A percentile compares a stretch with the other conserved stretches of the same genome.
These are phyloP conservation scores for Persicaria maculosa DNA, from an alignment of 148 eudicot species.

Conservation along the genomic window DNA sequence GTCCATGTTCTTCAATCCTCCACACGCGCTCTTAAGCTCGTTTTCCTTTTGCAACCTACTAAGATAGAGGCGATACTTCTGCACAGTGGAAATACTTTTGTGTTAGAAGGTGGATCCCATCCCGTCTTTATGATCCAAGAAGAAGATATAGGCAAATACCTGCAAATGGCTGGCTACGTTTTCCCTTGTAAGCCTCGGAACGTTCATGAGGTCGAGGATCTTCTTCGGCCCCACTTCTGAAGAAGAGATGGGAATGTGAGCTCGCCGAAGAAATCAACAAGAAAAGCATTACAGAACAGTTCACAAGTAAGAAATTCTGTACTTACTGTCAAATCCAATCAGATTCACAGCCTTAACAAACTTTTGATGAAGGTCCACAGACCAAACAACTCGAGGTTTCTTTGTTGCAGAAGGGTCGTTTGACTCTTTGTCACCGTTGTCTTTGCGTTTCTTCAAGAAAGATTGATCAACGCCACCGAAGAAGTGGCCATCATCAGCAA, in stretches of 20 bases:
- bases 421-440: slow-evolving; percentile 50
- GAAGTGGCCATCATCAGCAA: slow-evolving; percentile 38
- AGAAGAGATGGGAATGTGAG: slow-evolving; percentile 14
- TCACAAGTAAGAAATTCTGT: background rate
- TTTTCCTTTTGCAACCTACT: slow-evolving; percentile 64
- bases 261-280: background rate
- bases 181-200: slow-evolving; percentile 86
- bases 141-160: slow-evolving; percentile 28
- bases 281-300: background rate
- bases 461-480: slow-evolving; percentile 43
- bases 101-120: background rate
- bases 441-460: slow-evolving; percentile 59
- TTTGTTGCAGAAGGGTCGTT: slow-evolving; percentile 51
- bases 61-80: slow-evolving; percentile 93
- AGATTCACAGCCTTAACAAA: slow-evolving; percentile 91
- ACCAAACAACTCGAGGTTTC: slow-evolving; percentile 92
- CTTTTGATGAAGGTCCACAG: slow-evolving; percentile 86
- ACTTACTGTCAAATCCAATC: slow-evolving; percentile 92
- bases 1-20: slow-evolving; percentile 40
- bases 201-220: slow-evolving; percentile 85
- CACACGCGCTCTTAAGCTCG: slow-evolving; percentile 39
- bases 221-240: slow-evolving; percentile 98
- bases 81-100: slow-evolving; percentile 27
- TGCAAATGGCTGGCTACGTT: slow-evolving; percentile 99
- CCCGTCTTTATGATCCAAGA: background rate